Evolutionary conservation across 2,329 filamentous ascomycete genomes (phyloP), one percentile per base, ranked within the genome.

Genomic region (Parastagonospora nodorum): DNA sequence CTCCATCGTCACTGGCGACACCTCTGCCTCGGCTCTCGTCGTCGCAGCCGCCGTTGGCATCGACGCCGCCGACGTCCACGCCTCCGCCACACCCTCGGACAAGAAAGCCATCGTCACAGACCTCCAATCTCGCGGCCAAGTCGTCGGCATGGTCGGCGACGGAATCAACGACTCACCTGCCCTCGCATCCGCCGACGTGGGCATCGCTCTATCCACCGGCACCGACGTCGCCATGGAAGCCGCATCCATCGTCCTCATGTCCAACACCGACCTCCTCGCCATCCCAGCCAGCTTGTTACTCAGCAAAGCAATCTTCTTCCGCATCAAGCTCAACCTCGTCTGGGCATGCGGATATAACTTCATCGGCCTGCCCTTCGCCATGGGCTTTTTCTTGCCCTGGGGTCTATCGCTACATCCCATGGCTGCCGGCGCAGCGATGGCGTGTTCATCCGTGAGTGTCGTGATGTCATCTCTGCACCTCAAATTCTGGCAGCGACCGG

Each of bases 141-240:
- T 88, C 42, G 90, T 97, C 24, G 94, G 90, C 61, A 99, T 99
- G 94, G 92, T 97, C 11, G 71, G 94, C 45, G 94, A 99, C 73
- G 94, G 94, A 36, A 97, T 99, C 82, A 99, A 99, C 75, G 94
- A 99, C 77, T 96, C 92, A 0, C 94, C 94, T 0, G 94, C 94
- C 0, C 84, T 99, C 9, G 94, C 92, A 0, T 96, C 92, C 0
- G 92, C 94, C 9, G 87, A 96, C 62, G 86, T 97, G 27, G 94
- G 94, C 57, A 96, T 99, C 61, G 92, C 92, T 50, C 90, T 99
- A 74, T 84, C 90, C 5, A 92, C 88, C 7, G 94, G 94, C 49
- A 97, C 94, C 0, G 94, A 97, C 70, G 93, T 99, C 1, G 94
- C 94, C 42, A 96, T 99, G 86, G 94, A 97, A 77, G 94, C 94